Evolutionary conservation across 1,284 basidiomycete species (phyloP), one percentile per base, ranked within the genome.

Genomic region (Sparassis latifolia): DNA sequence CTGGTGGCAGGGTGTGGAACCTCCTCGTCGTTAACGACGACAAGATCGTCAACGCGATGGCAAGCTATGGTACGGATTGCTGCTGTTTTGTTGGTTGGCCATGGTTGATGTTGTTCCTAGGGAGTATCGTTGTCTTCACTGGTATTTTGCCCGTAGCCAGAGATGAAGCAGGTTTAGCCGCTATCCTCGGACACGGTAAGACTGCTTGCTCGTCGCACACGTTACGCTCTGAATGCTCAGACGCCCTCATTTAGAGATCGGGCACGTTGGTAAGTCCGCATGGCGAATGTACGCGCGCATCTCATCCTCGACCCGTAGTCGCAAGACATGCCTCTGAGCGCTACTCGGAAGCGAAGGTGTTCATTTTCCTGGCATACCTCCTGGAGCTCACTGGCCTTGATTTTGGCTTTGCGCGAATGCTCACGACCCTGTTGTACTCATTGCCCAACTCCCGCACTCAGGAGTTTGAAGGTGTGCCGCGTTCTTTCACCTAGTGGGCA

Each of bases 51-150:
- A 96, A 97, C 65, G 93, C 94, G 0, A 82, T 88, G 64, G 91
- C 89, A 3, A 69, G 78, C 2, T 89, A 87, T 38, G 88, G 88
- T 83, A 48, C 47, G 73, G 50, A 29, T 20, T 42, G 31, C 41
- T 29, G 10, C 29, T 7, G 44, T 7, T 39, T 1, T 35, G 30
- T n/a, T 9, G 5, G 35, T 31, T 20, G 20, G 20, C 20, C 20
- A 20, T 20, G 20, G 20, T 20, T 20, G 20, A 33, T 12, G 44
- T 10, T 9, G 9, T 10, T 42, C 41, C 7, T 54, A 75, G 84
- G 85, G 3, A 82, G 82, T 57, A 87, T 97, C 55, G 81, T 95
- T 47, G 89, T 97, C 2, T 97, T 92, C 59, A 92, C 89, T 0
- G 94, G 94, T 0, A 92, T 97, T 46, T 67, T 97, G 5, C 92